Evolutionary conservation across 2,329 filamentous ascomycete species (phyloP), one percentile per base, ranked within the genome.

Genomic region (Aspergillus alliaceus): DNA sequence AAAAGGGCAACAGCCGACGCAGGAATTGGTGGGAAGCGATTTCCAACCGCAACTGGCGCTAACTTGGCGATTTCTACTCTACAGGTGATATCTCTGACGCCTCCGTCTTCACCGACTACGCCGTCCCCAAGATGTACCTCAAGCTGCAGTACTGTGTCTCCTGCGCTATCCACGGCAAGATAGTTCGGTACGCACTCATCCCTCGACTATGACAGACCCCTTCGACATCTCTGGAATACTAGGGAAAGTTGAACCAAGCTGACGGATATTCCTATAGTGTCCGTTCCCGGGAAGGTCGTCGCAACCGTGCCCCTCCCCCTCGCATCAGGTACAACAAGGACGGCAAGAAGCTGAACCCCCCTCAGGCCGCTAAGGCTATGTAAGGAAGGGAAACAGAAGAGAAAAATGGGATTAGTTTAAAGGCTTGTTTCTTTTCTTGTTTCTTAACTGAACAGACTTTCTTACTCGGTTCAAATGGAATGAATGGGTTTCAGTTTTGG

Each of bases 101-200:
- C 77, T 98, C 95, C 77, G 95, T 99, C 82, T 99, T 98, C 84
- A 82, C 90, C 76, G 95, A 99, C 86, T 99, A 99, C 87, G 93
- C 92, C 73, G 93, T 99, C 77, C 95, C 95, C 84, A 99, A 99
- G 91, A 99, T 99, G 96, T 99, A 99, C 91, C 86, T 99, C 84
- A 99, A 99, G 90, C 90, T 99, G 81, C 95, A 99, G 86, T 99
- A 99, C 91, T 99, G 95, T 82, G 95, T 99, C 79, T 98, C 93
- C 82, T 99, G 95, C 84, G 95, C 95, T 78, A 99, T 99, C 72
- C 95, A 99, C 87, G 95, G 95, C 87, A 99, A 99, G 90, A 99
- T 99, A 82, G 96, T 99, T 83, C 93, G 95, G 93, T 98, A 95
- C 82, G 93, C 58, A 57, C 87, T 20, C 22, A 44, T 42, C 48